Base-by-base conservation (phyloP, 768 basidiomycete genomes). In the Inosperma sp. region DNA sequence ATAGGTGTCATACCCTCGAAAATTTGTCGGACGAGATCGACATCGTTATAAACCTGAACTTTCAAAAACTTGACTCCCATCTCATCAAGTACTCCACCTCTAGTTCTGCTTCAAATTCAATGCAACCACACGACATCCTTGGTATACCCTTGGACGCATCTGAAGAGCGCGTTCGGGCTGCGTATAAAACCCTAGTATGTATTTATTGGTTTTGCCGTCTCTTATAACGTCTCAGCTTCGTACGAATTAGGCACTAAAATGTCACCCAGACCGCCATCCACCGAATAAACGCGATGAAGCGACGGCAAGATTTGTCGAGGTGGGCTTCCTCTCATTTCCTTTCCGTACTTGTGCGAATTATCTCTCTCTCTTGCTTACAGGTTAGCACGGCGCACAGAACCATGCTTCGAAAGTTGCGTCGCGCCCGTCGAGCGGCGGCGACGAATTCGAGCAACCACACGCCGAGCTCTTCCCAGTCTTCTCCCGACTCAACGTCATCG, bases 171-270 rank as follows among this genome's bases (percentile, higher is more conserved):
- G 71, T 83, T 59, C 74, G 69, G 57, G 57, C 60, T 31, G 79
- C 81, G 22, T 83, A 81, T 68, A 82, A 77, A 64, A 70, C 70
- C 57, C 64, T 79, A 59, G 81, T 81, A 59, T 48, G 74, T 64
- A n/a, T 19, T 39, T n/a, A 19, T 25, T 51, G 19, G 19, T 56
- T 34, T 14, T 55, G 12, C 29, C 35, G 13, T 51, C 33, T n/a
- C 19, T 47, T 33, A 50, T 44, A 25, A 23, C 40, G 19, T 40
- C 30, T 36, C 33, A 23, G 30, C n/a, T 44, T 35, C 17, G 6
- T 57, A 25, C 34, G 8, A 36, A 39, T 33, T 36, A 70, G 81
- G 82, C 79, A 49, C 64, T 82, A 48, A 72, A 72, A 59, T 84
- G 82, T 59, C 65, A 67, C 50, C 62, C 65, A 40, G 65, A 67